Evolutionary conservation across 768 basidiomycete species (phyloP).

Genomic region (Boletus pseudo-olivaceus): DNA sequence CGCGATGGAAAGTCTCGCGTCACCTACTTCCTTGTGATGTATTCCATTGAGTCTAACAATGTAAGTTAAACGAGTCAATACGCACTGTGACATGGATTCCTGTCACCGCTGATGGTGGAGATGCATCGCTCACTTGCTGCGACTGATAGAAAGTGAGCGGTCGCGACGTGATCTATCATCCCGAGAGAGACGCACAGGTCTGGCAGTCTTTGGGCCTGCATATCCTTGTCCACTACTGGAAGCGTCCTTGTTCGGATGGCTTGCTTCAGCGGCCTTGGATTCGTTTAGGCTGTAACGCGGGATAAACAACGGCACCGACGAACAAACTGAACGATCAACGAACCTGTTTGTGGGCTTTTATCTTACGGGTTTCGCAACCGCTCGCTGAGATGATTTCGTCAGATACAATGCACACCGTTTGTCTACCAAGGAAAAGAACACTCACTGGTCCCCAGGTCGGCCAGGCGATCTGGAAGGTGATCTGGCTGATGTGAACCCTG

Average conservation of each 20-base stretch:
- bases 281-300: background rate
- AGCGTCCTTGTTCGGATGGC: accelerated
- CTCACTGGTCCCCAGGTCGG: background rate
- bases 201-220: background rate
- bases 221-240: background rate
- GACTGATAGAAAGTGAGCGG: background rate
- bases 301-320: background rate
- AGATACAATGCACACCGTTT: background rate
- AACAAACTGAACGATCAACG: background rate
- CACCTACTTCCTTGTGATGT: background rate
- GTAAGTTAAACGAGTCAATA: too few relatives aligned
- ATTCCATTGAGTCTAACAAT: background rate
- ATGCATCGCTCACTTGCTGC: background rate
- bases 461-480: background rate
- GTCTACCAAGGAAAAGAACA: background rate
- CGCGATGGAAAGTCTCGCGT: background rate
- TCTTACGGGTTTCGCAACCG: background rate
- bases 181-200: background rate
- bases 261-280: background rate
- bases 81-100: background rate
- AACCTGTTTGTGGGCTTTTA: background rate
- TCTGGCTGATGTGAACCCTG: background rate
- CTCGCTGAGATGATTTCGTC: background rate
- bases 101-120: background rate
- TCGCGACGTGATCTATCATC: background rate